Base-by-base conservation (phyloP, 345 rosid genomes). In the Reutealis trisperma region DNA sequence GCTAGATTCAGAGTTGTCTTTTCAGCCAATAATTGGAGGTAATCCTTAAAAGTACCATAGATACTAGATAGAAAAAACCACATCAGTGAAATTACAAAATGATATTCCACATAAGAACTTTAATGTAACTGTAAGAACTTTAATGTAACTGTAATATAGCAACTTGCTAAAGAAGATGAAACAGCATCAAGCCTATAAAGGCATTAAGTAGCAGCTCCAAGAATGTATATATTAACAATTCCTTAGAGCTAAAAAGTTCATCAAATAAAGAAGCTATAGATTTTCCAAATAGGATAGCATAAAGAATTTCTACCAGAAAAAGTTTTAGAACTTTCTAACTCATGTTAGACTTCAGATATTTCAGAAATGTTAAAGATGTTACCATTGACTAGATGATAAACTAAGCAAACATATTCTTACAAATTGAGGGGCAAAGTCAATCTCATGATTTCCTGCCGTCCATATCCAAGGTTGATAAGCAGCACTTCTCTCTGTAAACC, bases 381-480 rank as follows among this genome's bases (percentile, higher is more conserved):
- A 34, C 22, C 15, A 30, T 37, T 5, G 22, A 59, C 34, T 57
- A 47, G 45, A 62, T 62, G 16, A 15, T 49, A 62, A 47, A 2
- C 18, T 11, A 6, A 19, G 32, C 4, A 7, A 52, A 1, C 7
- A n/a, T 37, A 60, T 6, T 67, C 85, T 90, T 77, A 94, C 95
- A 6, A 94, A 60, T 74, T 90, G 84, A 0, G 97, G 98, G 32
- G 72, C 88, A n/a, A 91, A 93, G 71, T 93, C 98, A 22, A 93
- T 24, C 85, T 95, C 99, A 21, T 93, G 98, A 85, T 95, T 95
- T 30, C 98, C 98, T 1, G 87, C 85, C 0, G 93, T 89, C 99
- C 99, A 95, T 82, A 95, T 93, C 98, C 99, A 95, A 3, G 99
- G 98, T 66, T 93, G 97, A 85, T 95, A 93, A 73, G 99, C 98